Evolutionary conservation across 371 early-diverging fungal genomes (phyloP), one percentile per base, ranked within the genome.

Genomic region (Funneliformis caledonium): DNA sequence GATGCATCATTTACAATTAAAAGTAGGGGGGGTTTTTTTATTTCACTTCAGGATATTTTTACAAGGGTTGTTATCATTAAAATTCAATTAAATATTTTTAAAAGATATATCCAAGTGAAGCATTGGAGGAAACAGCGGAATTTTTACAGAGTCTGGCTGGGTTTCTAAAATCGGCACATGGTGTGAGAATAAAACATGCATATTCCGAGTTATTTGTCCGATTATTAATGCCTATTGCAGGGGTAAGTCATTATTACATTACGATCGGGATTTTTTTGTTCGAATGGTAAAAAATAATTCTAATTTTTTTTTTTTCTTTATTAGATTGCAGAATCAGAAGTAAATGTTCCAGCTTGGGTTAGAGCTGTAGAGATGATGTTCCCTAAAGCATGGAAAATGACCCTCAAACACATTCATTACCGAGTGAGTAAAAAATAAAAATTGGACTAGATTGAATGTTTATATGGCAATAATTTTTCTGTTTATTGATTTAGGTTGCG

Each of bases 321-420:
- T 64, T 81, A 93, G 92, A 90, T 96, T 5, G 97, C 96, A 10
- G 91, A 92, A 42, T 97, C 96, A 9, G 99, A 98, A 84, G 98
- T 97, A 31, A 99, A 98, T 81, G 86, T 97, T 61, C 98, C 97
- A 3, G 92, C 93, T 26, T 97, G 97, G 94, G 93, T 91, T 50
- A 95, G 94, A 83, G 94, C 97, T 3, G 92, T 99, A 59, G 98
- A 99, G 84, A 83, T 93, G 7, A 91, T 98, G 81, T 95, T 92
- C 82, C 92, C 94, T n/a, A 94, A 96, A 82, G 98, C 97, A 9
- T 87, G 56, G 70, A 81, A 89, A 84, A 96, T 98, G 97, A 91
- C 92, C 5, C 80, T 88, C 19, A 97, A 97, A 83, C 95, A 31
- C 93, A 97, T 82, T 87, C 89, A 69, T 76, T 84, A 77, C 92